Evolutionary conservation across 371 early-diverging fungal genomes (phyloP), one percentile per base, ranked within the genome.

Genomic region (Sporodiniella umbellata): DNA sequence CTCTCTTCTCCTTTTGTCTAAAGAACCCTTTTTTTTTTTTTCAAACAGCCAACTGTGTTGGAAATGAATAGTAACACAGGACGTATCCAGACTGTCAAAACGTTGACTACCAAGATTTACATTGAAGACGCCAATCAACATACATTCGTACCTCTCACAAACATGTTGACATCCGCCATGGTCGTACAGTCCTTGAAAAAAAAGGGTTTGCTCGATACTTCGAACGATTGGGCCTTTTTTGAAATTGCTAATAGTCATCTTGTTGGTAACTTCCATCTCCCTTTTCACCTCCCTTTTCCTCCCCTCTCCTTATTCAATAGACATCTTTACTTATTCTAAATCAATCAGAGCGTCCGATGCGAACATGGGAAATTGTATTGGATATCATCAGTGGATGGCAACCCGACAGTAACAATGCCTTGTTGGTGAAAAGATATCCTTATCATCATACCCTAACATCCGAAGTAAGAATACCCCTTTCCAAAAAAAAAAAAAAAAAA

Each of bases 331-430:
- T 31, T 31, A 31, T 31, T 8, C 0, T 31, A 10, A 10, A 10
- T 31, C 7, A 10, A 31, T 1, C 78, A 69, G 96, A 95, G 71
- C 80, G 95, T 45, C 94, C 95, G 31, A 52, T 96, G 22, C 76
- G 90, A 21, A 88, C 90, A 56, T 95, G 92, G 89, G 96, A 95
- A 66, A 82, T 87, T 18, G 82, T 95, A 7, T 76, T 90, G 48
- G 85, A 87, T 55, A 72, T 92, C 7, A 70, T 93, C 18, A 81
- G 81, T 45, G 72, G 81, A 5, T 95, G 94, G 95, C 94, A 93
- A 46, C 72, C 75, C 8, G 70, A 81, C 37, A 73, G 74, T 47
- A 68, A 68, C 23, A 92, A 92, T 70, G 84, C 83, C 15, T 66
- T 94, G 28, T 60, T 92, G 40, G 73, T 86, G 42, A 89, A 87